Base-by-base conservation (phyloP, 768 basidiomycete genomes). In the Termitomyces sp. region DNA sequence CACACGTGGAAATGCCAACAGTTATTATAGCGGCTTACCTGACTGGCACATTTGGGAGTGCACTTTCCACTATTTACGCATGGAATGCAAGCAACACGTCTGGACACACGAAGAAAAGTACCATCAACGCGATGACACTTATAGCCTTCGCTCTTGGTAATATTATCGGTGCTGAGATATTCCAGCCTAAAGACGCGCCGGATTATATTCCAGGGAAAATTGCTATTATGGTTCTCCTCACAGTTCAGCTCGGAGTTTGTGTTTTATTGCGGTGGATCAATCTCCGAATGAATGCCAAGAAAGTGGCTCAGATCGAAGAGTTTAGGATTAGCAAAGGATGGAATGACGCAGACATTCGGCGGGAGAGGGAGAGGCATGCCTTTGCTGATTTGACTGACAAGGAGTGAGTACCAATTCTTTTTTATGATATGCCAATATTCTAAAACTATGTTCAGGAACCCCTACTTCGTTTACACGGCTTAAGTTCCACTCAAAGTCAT, bases 71-170 rank as follows among this genome's bases (percentile, higher is more conserved):
- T 0, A 75, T 87, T 12, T 87, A 87, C 58, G 84, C 86, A 0
- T 87, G 83, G 63, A 85, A 86, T 54, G 82, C 85, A 7, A 81
- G 80, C 55, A 86, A 88, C 67, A 86, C 81, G 0, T 79, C 79
- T 36, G 84, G 84, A 0, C 82, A 85, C 54, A 87, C 85, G 6
- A 87, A 88, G 75, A 88, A 87, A 73, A 80, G 82, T 60, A 86
- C 85, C 1, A 77, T 86, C 62, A 86, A 86, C 56, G 80, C 83
- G 4, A 74, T 85, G 77, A 86, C 83, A 2, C 69, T 86, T 22
- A 75, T 76, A 4, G 70, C 81, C 0, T 85, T 86, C 65, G 76
- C 77, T 50, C 60, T 83, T 20, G 83, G 86, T 18, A 87, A 87
- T 64, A 83, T 86, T 49, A 75, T 85, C 57, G 87, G 87, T 6